Percentiles rank a stretch among this genome's conserved stretches.
Conservation (phyloP, 106 monocot species). For the Platanthera guangdongensis region DNA sequence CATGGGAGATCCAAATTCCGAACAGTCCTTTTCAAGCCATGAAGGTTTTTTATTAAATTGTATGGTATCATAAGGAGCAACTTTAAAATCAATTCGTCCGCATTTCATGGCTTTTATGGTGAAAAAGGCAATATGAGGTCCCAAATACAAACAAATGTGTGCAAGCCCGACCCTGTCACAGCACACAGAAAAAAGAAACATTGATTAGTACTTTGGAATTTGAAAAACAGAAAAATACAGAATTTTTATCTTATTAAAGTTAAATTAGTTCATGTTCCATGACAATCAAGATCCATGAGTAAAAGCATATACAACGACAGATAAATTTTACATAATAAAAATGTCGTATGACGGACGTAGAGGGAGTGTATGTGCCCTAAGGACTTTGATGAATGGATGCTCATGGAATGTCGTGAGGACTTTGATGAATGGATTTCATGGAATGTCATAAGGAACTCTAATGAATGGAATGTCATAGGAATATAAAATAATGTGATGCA, state of each 20-base stretch:
- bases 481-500: too few relatives aligned
- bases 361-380: too few relatives aligned
- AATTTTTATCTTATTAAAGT: neutral
- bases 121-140: constrained; percentile 90
- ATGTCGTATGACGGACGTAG: neutral
- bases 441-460: too few relatives aligned
- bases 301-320: neutral
- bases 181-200: neutral
- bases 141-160: constrained; percentile 96
- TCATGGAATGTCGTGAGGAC: too few relatives aligned
- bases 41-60: constrained; percentile 66
- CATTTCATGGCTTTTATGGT: constrained; percentile 82
- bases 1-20: constrained; percentile 65
- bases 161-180: constrained; percentile 87
- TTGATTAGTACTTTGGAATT: neutral
- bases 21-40: constrained; percentile 93
- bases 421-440: too few relatives aligned
- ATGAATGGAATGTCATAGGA: too few relatives aligned
- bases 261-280: neutral
- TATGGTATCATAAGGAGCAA: constrained; percentile 91
- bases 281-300: neutral
- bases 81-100: constrained; percentile 79
- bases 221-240: neutral
- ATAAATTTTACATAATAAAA: neutral
- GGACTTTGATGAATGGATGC: too few relatives aligned